Base-by-base conservation (phyloP, 2,329 filamentous ascomycete species). In the Fusarium nurragi region DNA sequence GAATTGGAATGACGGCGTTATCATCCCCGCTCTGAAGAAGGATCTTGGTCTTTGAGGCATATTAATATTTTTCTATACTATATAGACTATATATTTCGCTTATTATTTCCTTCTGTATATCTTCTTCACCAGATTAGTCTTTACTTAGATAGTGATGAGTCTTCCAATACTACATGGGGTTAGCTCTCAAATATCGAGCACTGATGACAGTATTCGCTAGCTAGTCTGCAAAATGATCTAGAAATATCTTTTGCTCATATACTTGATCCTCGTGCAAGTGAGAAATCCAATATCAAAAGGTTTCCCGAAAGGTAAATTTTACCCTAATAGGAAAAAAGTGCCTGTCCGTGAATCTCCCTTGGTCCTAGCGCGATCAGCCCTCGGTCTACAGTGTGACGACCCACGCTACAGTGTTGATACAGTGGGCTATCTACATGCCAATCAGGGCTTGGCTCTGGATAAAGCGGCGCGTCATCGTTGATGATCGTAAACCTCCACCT, bases 1-100 rank as follows among this genome's bases (percentile, higher is more conserved):
- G 67, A 47, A 37, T 8, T 69, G 64, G 64, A 68, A 69, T 3
- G 64, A 70, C n/a, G 50, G 30, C 5, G 49, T 41, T 6, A 22
- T 69, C 10, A 10, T 69, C 3, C 67, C 67, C 1, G 61, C 52
- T 4, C 8, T 69, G 13, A 69, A 61, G 51, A 64, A 56, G 47
- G 65, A 44, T 18, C 57, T 68, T 12, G 57, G 54, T 2, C 65
- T 68, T 36, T 65, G 5, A 54, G 14, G 2, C 13, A 5, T 16
- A 5, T 34, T n/a, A 1, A 11, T 10, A 5, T 21, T 9, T 5
- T 4, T 19, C 12, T 10, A 3, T 3, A 2, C 10, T 18, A 7
- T 26, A 19, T 9, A 6, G 7, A 34, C 8, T n/a, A 5, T 5
- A 16, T 16, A 9, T 16, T n/a, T 2, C 6, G 2, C n/a, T n/a